Conservation (phyloP, 2,329 filamentous ascomycete species). For the Aureobasidium leucospermi region DNA sequence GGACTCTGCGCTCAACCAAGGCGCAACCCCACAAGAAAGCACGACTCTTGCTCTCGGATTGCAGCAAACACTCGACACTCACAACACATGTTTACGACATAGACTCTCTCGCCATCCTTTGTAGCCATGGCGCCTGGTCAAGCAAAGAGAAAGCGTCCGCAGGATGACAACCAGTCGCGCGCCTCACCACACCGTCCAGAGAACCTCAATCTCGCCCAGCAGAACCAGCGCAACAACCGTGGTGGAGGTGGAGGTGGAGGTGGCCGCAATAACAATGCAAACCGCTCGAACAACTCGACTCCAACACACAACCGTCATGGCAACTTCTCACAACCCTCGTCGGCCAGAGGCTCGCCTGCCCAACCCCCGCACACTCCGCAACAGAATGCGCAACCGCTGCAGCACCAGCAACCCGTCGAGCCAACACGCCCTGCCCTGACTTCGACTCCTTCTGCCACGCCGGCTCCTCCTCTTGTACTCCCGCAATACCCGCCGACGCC, state of each 20-base stretch:
- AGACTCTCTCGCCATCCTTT: too few species aligned
- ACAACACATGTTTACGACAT: not conserved
- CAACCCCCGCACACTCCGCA: slow-evolving; percentile 12
- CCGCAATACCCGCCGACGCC: slow-evolving; percentile 17
- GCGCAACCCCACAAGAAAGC: not conserved
- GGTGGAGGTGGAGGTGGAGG: not conserved
- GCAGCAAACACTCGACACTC: not conserved
- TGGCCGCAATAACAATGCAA: not conserved
- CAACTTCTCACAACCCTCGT: slow-evolving; percentile 10
- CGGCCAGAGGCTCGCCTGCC: slow-evolving; percentile 12
- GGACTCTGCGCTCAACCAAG: not conserved
- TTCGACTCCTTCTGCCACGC: slow-evolving; percentile 12
- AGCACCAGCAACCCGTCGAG: not conserved
- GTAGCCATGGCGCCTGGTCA: slow-evolving; percentile 42
- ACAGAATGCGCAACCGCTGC: slow-evolving; percentile 13
- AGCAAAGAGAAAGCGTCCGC: slow-evolving; percentile 50
- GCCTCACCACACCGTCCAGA: slow-evolving; percentile 47
- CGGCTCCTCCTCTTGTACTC: slow-evolving; percentile 12
- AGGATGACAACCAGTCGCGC: slow-evolving; percentile 35
- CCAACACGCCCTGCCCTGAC: not conserved
- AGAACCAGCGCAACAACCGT: slow-evolving; percentile 31
- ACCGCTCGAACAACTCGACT: slow-evolving; percentile 9
- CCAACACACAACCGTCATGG: slow-evolving; percentile 14
- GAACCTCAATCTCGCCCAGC: slow-evolving; percentile 45
- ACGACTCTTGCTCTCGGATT: not conserved